Conservation (phyloP, 441 rosid genomes). For the Pelargonium citronellum region DNA sequence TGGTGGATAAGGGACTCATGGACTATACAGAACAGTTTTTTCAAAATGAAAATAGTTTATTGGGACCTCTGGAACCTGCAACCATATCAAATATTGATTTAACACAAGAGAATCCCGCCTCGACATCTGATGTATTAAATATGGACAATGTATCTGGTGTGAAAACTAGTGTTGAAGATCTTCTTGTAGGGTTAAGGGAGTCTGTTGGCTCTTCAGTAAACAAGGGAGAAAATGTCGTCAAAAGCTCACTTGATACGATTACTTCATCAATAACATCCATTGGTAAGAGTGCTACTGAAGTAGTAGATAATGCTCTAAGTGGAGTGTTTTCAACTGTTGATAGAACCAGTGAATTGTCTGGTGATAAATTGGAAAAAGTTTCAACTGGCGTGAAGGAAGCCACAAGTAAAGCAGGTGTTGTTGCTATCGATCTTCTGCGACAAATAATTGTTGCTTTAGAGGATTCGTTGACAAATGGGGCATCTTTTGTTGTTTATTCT, state of each 20-base stretch:
- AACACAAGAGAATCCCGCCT: constrained; percentile 34
- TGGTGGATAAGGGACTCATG: constrained; percentile 31
- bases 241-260: constrained; percentile 49
- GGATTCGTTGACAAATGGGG: constrained; percentile 53
- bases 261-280: constrained; percentile 52
- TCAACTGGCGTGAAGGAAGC: constrained; percentile 53
- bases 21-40: constrained; percentile 34
- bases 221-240: constrained; percentile 48
- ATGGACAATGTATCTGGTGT: constrained; percentile 30
- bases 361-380: constrained; percentile 42
- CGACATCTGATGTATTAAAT: constrained; percentile 31
- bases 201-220: constrained; percentile 47
- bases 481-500: constrained; percentile 55
- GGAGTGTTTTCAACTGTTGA: constrained; percentile 43
- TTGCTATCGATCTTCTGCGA: constrained; percentile 59
- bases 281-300: constrained; percentile 53
- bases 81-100: constrained; percentile 27
- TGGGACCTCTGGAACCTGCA: constrained; percentile 36
- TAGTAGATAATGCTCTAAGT: constrained; percentile 45
- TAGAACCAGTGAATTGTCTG: constrained; percentile 49
- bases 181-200: constrained; percentile 36
- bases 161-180: constrained; percentile 45
- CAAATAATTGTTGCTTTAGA: constrained; percentile 52
- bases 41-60: constrained; percentile 31
- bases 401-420: constrained; percentile 41